These are phyloP conservation scores for Termitomyces sp. DNA, from an alignment of 768 basidiomycete genomes.

Conservation along the genomic window DNA sequence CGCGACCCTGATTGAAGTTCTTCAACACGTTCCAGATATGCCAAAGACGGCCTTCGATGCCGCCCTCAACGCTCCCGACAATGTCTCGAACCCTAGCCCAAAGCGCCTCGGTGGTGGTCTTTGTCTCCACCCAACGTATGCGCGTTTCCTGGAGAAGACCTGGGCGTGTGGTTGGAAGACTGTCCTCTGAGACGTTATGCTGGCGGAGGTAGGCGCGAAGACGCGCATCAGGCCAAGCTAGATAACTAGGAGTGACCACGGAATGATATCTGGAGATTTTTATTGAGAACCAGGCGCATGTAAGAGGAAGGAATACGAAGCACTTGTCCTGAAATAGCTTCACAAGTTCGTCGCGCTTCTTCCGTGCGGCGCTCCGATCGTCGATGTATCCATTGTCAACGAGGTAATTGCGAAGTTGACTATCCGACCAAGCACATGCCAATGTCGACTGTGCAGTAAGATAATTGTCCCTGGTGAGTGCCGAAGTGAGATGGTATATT, in stretches of 20 bases:
- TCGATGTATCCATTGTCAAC: conserved; percentile 62
- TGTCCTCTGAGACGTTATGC: conserved; percentile 65
- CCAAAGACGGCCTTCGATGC: conserved; percentile 72
- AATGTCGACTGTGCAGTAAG: conserved; percentile 50
- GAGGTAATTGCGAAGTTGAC: conserved; percentile 68
- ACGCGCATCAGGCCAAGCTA: conserved; percentile 90
- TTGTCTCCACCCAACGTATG: conserved; percentile 71
- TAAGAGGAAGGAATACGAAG: conserved; percentile 2
- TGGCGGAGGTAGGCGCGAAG: conserved; percentile 85
- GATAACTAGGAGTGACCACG: conserved; percentile 51
- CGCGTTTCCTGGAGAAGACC: conserved; percentile 78
- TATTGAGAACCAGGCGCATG: not conserved
- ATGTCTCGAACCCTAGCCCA: conserved; percentile 60
- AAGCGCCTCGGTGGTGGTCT: conserved; percentile 48
- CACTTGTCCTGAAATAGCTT: conserved; percentile 69
- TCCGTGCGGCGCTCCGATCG: conserved; percentile 43
- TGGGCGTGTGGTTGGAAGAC: conserved; percentile 58
- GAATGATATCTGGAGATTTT: conserved; percentile 41
- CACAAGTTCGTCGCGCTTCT: conserved; percentile 72
- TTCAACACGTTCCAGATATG: conserved; percentile 38
- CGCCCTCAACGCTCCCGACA: conserved; percentile 60
- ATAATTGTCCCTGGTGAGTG: conserved; percentile 57
- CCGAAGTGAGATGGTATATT: not conserved
- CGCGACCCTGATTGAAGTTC: conserved; percentile 20
- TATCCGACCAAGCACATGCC: conserved; percentile 69